Conservation (phyloP, 345 rosid genomes). For the Eucalyptus curtisii region DNA sequence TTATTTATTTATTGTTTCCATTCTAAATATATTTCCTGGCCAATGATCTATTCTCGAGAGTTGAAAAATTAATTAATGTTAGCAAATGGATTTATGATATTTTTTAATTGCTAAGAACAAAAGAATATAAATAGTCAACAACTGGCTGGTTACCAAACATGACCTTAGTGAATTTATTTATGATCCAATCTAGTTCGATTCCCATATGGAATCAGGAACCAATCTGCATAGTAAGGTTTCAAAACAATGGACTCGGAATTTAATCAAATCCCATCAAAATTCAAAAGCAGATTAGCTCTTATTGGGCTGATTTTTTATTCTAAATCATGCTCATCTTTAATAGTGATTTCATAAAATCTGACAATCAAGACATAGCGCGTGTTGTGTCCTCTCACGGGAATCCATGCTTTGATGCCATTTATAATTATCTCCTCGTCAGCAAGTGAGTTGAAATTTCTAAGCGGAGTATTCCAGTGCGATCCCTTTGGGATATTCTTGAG, state of each 20-base stretch:
- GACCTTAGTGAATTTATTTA: fast-evolving
- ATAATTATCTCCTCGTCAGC: not conserved
- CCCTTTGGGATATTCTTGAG: not conserved
- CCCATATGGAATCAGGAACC: no score
- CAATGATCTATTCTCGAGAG: fast-evolving
- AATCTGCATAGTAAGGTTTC: no score
- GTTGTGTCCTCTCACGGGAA: not conserved
- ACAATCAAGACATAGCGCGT: not conserved
- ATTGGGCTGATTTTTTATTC: fast-evolving
- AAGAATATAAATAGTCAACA: no score
- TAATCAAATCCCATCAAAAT: no score
- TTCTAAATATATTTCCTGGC: no score
- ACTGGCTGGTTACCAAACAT: fast-evolving
- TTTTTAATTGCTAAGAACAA: no score
- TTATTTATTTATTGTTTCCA: no score
- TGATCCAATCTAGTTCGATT: no score
- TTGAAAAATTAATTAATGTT: no score
- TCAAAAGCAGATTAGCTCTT: fast-evolving
- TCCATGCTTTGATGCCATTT: not conserved
- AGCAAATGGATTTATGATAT: fast-evolving
- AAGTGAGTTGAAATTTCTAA: not conserved
- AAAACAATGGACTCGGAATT: no score
- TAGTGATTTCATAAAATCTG: not conserved
- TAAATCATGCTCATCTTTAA: no score
- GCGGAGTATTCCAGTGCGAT: not conserved